Evolutionary conservation across 805 yeast genomes (phyloP).

Genomic region (Nakazawaea ishiwadae): DNA sequence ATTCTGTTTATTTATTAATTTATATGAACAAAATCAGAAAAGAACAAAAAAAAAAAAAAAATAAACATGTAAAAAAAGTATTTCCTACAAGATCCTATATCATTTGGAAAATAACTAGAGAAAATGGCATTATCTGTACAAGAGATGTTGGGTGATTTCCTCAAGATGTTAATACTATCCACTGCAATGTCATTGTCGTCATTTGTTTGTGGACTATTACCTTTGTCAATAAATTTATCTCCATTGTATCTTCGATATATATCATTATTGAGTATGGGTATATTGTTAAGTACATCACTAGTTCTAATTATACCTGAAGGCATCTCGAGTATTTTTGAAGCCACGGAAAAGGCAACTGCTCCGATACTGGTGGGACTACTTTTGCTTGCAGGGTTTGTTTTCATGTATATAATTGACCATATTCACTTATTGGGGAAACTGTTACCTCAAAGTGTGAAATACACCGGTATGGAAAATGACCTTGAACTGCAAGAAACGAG

Average conservation of each 20-base stretch:
- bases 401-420: conserved; percentile 49
- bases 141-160: conserved; percentile 2
- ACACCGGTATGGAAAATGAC: conserved; percentile 8
- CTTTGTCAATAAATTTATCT: conserved; percentile 20
- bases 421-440: conserved; percentile 16
- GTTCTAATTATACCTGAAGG: conserved; percentile 66
- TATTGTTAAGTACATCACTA: conserved; percentile 56
- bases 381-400: conserved; percentile 47
- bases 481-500: conserved; percentile 10
- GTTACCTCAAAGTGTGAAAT: conserved; percentile 1
- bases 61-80: background rate
- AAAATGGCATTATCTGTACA: conserved; percentile 1
- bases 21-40: background rate
- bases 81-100: too few species aligned
- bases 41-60: background rate
- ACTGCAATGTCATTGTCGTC: conserved; percentile 17
- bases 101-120: too few species aligned
- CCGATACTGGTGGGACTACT: conserved; percentile 39
- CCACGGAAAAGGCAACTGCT: conserved; percentile 17
- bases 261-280: conserved; percentile 53
- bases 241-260: conserved; percentile 29
- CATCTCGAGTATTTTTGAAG: conserved; percentile 34
- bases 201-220: conserved; percentile 24
- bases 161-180: conserved; percentile 10
- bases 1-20: background rate